Conservation (phyloP, 1,284 basidiomycete genomes). For the Puccinia novopanici region DNA sequence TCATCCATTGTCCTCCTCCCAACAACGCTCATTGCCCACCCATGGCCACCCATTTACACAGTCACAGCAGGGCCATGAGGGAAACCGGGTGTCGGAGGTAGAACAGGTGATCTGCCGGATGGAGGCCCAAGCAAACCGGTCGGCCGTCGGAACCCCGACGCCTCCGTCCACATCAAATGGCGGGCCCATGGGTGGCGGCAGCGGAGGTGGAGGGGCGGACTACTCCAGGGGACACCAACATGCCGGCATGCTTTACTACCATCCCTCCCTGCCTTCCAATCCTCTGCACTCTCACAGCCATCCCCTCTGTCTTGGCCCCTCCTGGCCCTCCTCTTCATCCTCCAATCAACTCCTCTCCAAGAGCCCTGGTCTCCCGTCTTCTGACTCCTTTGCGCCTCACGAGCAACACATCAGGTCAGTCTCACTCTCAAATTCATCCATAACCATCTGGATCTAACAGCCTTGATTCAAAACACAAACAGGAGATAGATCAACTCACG, state of each 20-base stretch:
- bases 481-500: conserved; percentile 46
- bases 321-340: background rate
- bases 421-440: background rate
- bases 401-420: conserved; percentile 46
- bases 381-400: too few relatives aligned
- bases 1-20: background rate
- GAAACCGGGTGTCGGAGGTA: conserved; percentile 25
- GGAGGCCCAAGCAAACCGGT: conserved; percentile 31
- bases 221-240: background rate
- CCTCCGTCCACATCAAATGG: background rate
- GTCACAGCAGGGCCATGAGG: background rate
- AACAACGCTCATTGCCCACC: background rate
- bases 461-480: background rate
- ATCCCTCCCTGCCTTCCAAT: conserved; percentile 10
- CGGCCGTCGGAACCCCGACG: conserved; percentile 24
- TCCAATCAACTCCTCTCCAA: background rate
- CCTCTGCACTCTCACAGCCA: background rate
- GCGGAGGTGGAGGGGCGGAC: background rate
- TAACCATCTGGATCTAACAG: background rate
- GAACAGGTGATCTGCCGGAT: conserved; percentile 41
- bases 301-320: background rate
- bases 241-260: background rate
- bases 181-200: background rate
- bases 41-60: background rate
- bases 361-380: too few relatives aligned